phyloP scores from a whole-genome alignment of 2,329 filamentous ascomycete species.

The Leptographium radiaticola region DNA sequence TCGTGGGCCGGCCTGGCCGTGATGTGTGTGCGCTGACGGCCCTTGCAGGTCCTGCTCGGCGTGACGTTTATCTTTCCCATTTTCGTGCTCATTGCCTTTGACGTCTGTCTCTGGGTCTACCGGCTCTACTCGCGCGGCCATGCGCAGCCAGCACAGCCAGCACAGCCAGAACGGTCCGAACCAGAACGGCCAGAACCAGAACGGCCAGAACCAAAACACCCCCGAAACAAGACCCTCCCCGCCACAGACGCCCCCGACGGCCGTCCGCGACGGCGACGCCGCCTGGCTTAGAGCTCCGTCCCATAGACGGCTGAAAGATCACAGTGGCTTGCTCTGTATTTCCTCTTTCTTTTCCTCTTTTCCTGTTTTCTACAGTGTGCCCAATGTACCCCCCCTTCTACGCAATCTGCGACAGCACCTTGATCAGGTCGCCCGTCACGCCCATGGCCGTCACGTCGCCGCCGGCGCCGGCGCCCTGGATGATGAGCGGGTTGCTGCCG shows the following conservation, averaged over 20 bases:
- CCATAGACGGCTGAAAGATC: too few species aligned
- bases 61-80: slow-evolving; percentile 34
- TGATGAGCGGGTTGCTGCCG: slow-evolving; percentile 76
- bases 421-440: slow-evolving; percentile 84
- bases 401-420: slow-evolving; percentile 63
- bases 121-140: slow-evolving; percentile 22
- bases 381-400: slow-evolving; percentile 6
- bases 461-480: slow-evolving; percentile 89
- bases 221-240: not conserved
- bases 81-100: slow-evolving; percentile 33
- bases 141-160: slow-evolving; percentile 2
- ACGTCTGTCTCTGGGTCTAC: slow-evolving; percentile 40
- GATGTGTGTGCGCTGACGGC: not conserved
- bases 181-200: not conserved
- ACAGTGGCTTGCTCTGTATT: not conserved
- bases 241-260: not conserved
- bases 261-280: not conserved
- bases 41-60: slow-evolving; percentile 27
- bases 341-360: not conserved
- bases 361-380: not conserved
- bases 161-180: not conserved
- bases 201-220: not conserved
- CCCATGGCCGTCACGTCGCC: slow-evolving; percentile 97
- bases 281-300: not conserved
- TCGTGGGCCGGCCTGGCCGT: not conserved